Percentiles rank a stretch among this genome's conserved stretches.
phyloP scores from a whole-genome alignment of 306 rosid genomes.

The Citrullus mucosospermus region DNA sequence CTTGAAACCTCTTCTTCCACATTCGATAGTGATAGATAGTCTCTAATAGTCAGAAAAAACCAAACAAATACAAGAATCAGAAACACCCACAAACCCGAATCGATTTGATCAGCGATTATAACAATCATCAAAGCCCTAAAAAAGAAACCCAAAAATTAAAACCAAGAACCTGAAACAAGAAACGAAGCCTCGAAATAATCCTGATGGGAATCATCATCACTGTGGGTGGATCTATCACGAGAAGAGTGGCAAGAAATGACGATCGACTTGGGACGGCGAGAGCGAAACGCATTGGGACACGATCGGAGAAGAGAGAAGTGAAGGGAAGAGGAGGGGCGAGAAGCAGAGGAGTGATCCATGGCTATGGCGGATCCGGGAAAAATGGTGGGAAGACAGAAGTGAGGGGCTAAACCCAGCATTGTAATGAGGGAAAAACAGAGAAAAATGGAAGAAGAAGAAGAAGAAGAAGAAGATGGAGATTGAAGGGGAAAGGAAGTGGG shows the following conservation, averaged over 20 bases:
- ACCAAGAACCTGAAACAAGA: constrained; percentile 59
- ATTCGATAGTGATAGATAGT: constrained; percentile 56
- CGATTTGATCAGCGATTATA: background rate
- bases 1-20: constrained; percentile 52
- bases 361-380: constrained; percentile 18
- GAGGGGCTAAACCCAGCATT: constrained; percentile 21
- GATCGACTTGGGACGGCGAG: constrained; percentile 23
- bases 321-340: constrained; percentile 20
- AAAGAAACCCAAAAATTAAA: background rate
- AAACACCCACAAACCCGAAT: background rate
- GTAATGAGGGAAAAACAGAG: background rate
- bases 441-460: background rate
- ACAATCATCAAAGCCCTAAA: background rate
- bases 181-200: constrained; percentile 78
- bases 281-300: constrained; percentile 13
- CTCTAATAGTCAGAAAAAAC: constrained; percentile 38
- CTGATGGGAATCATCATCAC: constrained; percentile 27
- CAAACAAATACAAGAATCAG: background rate
- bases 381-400: constrained; percentile 15
- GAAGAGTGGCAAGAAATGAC: constrained; percentile 50
- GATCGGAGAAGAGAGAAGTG: constrained; percentile 17
- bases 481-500: background rate
- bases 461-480: background rate
- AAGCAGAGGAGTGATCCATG: constrained; percentile 32
- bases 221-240: constrained; percentile 33